phyloP scores from a whole-genome alignment of 129 eudicot genomes.

The Pittosporum tobira region DNA sequence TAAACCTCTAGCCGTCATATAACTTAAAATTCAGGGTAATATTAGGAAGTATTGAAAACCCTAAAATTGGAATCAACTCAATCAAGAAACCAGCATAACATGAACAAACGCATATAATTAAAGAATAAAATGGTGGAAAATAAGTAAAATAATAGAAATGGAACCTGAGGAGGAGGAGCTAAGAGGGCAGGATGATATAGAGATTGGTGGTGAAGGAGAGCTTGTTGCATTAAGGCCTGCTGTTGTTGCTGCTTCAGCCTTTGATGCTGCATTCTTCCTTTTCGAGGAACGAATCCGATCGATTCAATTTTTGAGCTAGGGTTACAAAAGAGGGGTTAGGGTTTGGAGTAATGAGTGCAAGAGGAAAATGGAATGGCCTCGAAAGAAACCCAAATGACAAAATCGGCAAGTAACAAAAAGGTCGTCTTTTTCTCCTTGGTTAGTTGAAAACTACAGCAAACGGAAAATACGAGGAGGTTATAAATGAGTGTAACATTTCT shows the following conservation, averaged over 20 bases:
- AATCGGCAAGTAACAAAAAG: no score
- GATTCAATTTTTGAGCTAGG: constrained; percentile 2
- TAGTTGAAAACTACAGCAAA: no score
- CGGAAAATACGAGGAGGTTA: no score
- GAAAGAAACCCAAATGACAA: constrained; percentile 4
- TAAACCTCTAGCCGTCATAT: no score
- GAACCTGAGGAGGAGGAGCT: constrained; percentile 90
- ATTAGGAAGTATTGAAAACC: neutral
- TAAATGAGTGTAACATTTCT: no score
- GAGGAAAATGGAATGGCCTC: constrained; percentile 13
- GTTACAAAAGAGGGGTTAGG: constrained; percentile 25
- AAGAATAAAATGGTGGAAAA: no score
- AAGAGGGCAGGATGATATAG: constrained; percentile 82
- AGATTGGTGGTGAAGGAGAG: constrained; percentile 86
- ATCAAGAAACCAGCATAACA: neutral
- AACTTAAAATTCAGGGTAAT: no score
- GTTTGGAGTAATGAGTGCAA: constrained; percentile 19
- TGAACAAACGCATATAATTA: neutral
- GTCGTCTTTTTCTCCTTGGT: no score
- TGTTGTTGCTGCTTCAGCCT: constrained; percentile 71
- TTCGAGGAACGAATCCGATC: constrained; percentile 8
- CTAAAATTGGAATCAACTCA: constrained; percentile 14
- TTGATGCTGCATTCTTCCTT: constrained; percentile 45
- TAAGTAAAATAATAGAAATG: neutral
- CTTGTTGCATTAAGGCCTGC: constrained; percentile 91